Percentiles rank a stretch among this genome's conserved stretches.
Evolutionary conservation across 2,329 filamentous ascomycete species (phyloP).

Genomic region (Penicillium hordei): DNA sequence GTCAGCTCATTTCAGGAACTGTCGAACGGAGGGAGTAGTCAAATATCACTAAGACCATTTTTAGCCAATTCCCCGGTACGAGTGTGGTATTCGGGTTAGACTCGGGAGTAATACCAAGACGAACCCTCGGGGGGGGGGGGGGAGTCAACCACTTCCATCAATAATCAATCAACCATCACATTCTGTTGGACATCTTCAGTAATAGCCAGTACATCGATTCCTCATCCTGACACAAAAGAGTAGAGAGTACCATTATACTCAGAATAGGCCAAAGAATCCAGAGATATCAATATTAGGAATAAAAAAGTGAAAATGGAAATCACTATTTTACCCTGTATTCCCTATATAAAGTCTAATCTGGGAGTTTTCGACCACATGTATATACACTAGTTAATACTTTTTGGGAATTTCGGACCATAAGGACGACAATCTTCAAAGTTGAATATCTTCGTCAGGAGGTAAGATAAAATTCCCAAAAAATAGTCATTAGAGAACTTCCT

Average conservation of each 20-base stretch:
- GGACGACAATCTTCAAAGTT: background rate
- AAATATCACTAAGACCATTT: too few species aligned
- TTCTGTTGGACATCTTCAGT: background rate
- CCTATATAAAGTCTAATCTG: background rate
- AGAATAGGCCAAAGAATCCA: background rate
- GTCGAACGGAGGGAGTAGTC: too few species aligned
- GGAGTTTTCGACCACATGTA: background rate
- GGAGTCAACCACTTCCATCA: too few species aligned
- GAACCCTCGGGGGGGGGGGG: too few species aligned
- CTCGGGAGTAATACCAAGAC: too few species aligned
- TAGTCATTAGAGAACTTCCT: background rate
- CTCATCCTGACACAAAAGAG: background rate
- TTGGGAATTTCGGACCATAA: background rate
- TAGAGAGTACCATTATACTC: background rate
- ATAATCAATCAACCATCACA: background rate
- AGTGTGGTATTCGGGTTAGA: too few species aligned
- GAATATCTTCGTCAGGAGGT: background rate
- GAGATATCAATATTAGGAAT: background rate
- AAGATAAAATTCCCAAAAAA: background rate
- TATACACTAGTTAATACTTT: background rate
- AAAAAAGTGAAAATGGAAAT: background rate
- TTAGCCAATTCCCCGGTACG: too few species aligned
- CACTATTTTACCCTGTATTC: background rate
- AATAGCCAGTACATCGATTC: background rate
- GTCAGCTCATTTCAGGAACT: too few species aligned